These are phyloP conservation scores for Bocquillonia castaneifolia DNA, from an alignment of 441 rosid genomes.

Conservation along the genomic window DNA sequence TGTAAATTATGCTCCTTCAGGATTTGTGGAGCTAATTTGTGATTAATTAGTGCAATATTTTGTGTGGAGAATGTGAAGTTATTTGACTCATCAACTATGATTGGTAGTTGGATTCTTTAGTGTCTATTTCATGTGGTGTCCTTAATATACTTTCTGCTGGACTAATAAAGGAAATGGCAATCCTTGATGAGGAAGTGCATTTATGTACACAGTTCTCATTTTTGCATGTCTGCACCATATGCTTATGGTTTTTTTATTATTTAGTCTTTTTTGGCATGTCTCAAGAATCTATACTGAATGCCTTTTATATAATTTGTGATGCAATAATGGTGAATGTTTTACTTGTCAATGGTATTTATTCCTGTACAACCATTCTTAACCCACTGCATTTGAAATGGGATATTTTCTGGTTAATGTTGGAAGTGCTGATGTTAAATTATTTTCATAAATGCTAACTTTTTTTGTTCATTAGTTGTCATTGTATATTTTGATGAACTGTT, in stretches of 20 bases:
- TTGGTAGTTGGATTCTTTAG: background rate
- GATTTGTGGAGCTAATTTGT: background rate
- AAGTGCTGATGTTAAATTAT: background rate
- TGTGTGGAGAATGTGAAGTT: background rate
- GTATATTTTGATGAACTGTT: background rate
- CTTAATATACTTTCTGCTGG: background rate
- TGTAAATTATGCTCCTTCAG: background rate
- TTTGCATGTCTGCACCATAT: background rate
- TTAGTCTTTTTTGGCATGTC: background rate
- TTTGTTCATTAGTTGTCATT: background rate
- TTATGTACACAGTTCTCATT: background rate
- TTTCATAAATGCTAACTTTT: constrained; percentile 1
- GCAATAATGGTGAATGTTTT: background rate
- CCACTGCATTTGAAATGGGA: background rate
- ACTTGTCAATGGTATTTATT: background rate
- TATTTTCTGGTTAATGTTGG: background rate
- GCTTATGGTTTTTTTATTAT: background rate
- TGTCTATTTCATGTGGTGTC: background rate
- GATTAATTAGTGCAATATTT: background rate
- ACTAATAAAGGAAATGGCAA: background rate
- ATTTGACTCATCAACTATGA: background rate
- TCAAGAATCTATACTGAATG: background rate
- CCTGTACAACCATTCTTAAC: background rate
- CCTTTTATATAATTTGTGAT: background rate
- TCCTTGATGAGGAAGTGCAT: background rate